A percentile compares a stretch with the other conserved stretches of the same genome.
Conservation (phyloP, 306 rosid species). For the Trifolium fragiferum region DNA sequence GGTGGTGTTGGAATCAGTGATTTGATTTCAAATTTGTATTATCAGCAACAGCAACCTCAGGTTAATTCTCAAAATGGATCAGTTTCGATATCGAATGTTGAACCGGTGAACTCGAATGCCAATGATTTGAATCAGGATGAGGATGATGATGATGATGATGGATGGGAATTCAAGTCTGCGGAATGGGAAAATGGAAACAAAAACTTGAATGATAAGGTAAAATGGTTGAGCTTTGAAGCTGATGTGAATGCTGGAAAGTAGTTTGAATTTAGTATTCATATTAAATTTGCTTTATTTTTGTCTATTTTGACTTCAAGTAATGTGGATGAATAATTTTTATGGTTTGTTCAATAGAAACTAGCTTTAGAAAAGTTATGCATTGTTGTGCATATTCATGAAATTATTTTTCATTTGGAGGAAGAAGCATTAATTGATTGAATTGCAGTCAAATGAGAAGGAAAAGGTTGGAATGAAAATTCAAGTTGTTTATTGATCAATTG, state of each 20-base stretch:
- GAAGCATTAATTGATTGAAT: conserved; percentile 41
- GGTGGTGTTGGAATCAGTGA: conserved; percentile 51
- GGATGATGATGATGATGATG: conserved; percentile 65
- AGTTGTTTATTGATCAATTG: conserved; percentile 44
- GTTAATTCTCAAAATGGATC: conserved; percentile 49
- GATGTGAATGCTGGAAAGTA: conserved; percentile 20
- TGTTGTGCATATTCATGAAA: not conserved
- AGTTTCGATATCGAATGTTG: conserved; percentile 31
- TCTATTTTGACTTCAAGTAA: not conserved
- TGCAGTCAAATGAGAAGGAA: conserved; percentile 26
- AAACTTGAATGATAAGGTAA: conserved; percentile 49
- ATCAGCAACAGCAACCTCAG: conserved; percentile 48
- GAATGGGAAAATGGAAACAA: conserved; percentile 50
- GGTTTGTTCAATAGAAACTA: conserved; percentile 1
- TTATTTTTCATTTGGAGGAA: conserved; percentile 41
- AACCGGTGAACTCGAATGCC: not conserved
- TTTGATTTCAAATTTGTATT: conserved; percentile 56
- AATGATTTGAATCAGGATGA: conserved; percentile 45
- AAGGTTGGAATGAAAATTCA: conserved; percentile 34
- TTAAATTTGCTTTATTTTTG: not conserved
- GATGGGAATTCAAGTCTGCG: conserved; percentile 96
- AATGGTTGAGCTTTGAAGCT: conserved; percentile 2
- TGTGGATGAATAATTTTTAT: not conserved
- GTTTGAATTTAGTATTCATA: not conserved
- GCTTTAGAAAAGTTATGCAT: conserved; percentile 28